Conservation (phyloP, 2,329 filamentous ascomycete genomes). For the Biscogniauxia sp. region DNA sequence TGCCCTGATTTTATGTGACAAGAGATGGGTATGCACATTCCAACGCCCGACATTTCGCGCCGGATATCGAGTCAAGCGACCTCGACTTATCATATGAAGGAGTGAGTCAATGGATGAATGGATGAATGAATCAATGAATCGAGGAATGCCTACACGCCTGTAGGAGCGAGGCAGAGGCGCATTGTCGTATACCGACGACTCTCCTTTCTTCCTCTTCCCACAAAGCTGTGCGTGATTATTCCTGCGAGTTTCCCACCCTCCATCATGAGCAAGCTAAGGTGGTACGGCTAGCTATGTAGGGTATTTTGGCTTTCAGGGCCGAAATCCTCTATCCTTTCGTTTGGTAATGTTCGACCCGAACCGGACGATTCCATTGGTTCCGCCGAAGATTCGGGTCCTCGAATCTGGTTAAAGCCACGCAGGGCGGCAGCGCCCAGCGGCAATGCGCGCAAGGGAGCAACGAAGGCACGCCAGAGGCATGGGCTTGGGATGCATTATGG, state of each 20-base stretch:
- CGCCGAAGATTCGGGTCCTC: conserved; percentile 17
- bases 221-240: conserved; percentile 11
- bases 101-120: too few relatives aligned
- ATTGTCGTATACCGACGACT: not conserved
- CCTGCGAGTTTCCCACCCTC: conserved; percentile 5
- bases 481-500: conserved; percentile 16
- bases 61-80: not conserved
- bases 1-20: not conserved
- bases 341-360: conserved; percentile 24
- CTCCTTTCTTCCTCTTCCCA: not conserved
- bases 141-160: not conserved
- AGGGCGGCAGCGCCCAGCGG: conserved; percentile 23
- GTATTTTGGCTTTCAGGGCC: conserved; percentile 18
- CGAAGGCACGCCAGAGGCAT: conserved; percentile 9
- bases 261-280: conserved; percentile 4
- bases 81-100: not conserved
- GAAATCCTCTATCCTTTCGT: conserved; percentile 21
- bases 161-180: not conserved
- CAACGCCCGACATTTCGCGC: not conserved
- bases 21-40: not conserved
- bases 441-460: conserved; percentile 25
- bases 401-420: conserved; percentile 24
- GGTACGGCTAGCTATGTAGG: conserved; percentile 14
- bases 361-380: conserved; percentile 25
- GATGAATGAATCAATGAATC: too few relatives aligned